A percentile compares a stretch with the other conserved stretches of the same genome.
Conservation (phyloP, 225 moss, liverwort and hornwort genomes). For the Asterella californica region DNA sequence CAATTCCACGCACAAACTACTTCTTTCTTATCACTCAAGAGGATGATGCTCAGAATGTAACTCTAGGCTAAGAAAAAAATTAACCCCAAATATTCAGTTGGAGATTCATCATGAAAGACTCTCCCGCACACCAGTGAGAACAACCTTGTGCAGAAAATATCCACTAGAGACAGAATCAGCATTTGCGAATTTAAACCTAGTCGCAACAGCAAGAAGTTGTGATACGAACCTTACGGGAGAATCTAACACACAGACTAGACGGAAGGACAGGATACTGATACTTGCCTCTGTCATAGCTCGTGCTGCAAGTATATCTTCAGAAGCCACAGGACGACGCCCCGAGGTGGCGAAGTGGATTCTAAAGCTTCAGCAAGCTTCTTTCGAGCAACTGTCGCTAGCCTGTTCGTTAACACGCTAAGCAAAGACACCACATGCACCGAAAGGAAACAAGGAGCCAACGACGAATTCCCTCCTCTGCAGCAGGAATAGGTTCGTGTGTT, state of each 20-base stretch:
- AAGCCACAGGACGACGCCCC: neutral
- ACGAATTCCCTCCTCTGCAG: neutral
- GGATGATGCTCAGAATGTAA: too few species aligned
- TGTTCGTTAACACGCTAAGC: neutral
- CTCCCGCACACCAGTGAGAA: neutral
- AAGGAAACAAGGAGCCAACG: neutral
- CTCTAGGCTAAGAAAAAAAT: too few species aligned
- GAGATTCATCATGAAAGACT: neutral
- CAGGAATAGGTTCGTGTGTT: neutral
- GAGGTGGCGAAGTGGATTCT: neutral
- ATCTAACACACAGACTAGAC: neutral
- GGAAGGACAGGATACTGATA: neutral
- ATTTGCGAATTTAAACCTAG: neutral
- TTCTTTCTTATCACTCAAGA: too few species aligned
- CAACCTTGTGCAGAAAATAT: neutral
- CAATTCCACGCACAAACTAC: too few species aligned
- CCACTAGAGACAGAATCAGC: neutral
- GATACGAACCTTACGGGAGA: neutral
- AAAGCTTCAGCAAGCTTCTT: neutral
- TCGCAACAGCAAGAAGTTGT: neutral
- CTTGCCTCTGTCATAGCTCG: constrained; percentile 14
- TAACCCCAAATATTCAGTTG: too few species aligned
- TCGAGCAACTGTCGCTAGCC: neutral
- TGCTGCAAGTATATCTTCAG: neutral
- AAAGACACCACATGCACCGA: neutral